phyloP scores from a whole-genome alignment of 108 stramenopile genomes.

The Cyclotella choctawhatcheeana region DNA sequence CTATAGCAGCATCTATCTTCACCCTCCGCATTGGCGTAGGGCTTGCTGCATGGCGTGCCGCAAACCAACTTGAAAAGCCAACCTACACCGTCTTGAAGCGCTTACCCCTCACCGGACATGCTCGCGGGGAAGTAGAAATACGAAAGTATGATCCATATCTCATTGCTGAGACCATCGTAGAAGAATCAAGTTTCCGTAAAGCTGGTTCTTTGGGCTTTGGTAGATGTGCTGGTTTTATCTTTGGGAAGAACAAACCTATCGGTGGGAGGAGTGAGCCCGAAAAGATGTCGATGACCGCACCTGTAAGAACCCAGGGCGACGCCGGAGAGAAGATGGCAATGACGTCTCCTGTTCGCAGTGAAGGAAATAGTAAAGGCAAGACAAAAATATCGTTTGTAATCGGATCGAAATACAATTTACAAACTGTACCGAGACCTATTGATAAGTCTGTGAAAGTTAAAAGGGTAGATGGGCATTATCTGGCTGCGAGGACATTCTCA shows the following conservation, averaged over 20 bases:
- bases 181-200: slow-evolving; percentile 51
- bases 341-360: slow-evolving; percentile 63
- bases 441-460: slow-evolving; percentile 53
- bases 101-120: slow-evolving; percentile 24
- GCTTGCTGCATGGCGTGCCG: slow-evolving; percentile 52
- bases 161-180: slow-evolving; percentile 64
- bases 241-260: slow-evolving; percentile 60
- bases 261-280: slow-evolving; percentile 13
- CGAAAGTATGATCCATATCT: slow-evolving; percentile 69
- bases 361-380: slow-evolving; percentile 28
- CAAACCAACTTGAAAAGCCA: slow-evolving; percentile 61
- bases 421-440: slow-evolving; percentile 61
- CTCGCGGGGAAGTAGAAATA: slow-evolving; percentile 51
- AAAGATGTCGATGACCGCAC: slow-evolving; percentile 69
- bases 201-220: slow-evolving; percentile 53
- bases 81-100: slow-evolving; percentile 52
- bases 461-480: slow-evolving; percentile 52
- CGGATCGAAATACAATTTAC: slow-evolving; percentile 59
- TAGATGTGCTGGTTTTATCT: slow-evolving; percentile 67
- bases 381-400: slow-evolving; percentile 73
- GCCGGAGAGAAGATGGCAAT: slow-evolving; percentile 63
- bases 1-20: slow-evolving; percentile 21
- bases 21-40: slow-evolving; percentile 56
- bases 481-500: slow-evolving; percentile 59
- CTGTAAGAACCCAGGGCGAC: slow-evolving; percentile 45